Base-by-base conservation (phyloP, 345 rosid genomes). In the Populus tremula region DNA sequence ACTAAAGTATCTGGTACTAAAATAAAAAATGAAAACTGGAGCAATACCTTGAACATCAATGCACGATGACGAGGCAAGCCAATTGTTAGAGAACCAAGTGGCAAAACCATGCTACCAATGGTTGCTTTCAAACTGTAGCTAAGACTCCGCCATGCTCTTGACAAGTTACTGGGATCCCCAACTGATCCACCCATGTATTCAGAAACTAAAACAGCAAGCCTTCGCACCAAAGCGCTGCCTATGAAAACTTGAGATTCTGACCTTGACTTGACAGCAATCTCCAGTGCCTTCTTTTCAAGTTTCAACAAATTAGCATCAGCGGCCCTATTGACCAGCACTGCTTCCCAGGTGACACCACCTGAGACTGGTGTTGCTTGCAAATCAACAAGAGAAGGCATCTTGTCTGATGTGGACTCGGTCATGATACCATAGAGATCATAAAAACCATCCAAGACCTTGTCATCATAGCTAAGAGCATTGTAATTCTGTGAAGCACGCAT, bases 51-150 rank as follows among this genome's bases (percentile, higher is more conserved):
- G 87, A 92, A 94, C 82, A 94, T 78, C 86, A 94, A 84, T 45
- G 98, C 98, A 61, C 98, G 96, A 81, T 94, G 98, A 82, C 97
- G 97, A 78, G 98, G 92, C 92, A 94, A 80, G 79, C 98, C 97
- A 65, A 94, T 88, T 68, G 91, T 94, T 76, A 94, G 80, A 76
- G 97, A 91, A 84, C 97, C 98, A 76, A 94, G 87, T 2, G 98
- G 98, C 77, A 94, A 87, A 76, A 94, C 93, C 97, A 90, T 87
- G 87, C 97, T 91, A 67, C 87, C 88, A 73, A 89, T 90, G 71
- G 94, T 92, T 69, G 91, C 86, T 85, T 85, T 94, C 83, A 92
- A 83, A 80, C 91, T 88, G 86, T 84, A 88, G 81, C 90, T 93
- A 77, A 90, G 93, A 83, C 91, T 88, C 79, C 77, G 84, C 92